phyloP scores from a whole-genome alignment of 1,139 yeast genomes.

The Suhomyces bokatorum region DNA sequence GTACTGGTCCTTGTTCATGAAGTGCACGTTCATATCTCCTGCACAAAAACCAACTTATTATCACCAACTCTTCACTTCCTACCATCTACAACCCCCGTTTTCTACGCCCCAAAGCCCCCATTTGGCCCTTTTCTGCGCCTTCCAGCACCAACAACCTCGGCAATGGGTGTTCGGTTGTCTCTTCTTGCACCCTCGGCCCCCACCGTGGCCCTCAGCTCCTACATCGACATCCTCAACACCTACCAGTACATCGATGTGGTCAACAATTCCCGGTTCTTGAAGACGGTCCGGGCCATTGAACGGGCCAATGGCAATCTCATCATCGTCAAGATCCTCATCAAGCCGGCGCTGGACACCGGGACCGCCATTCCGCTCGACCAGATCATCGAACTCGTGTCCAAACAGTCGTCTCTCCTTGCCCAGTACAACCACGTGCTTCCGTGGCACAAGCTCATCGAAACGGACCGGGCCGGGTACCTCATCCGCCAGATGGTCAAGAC shows the following conservation, averaged over 20 bases:
- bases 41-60: background rate
- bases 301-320: constrained; percentile 60
- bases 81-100: background rate
- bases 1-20: constrained; percentile 17
- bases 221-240: constrained; percentile 73
- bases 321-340: constrained; percentile 78
- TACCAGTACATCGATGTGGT: constrained; percentile 72
- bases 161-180: constrained; percentile 87
- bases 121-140: background rate
- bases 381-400: constrained; percentile 35
- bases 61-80: background rate
- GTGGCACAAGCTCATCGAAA: constrained; percentile 73
- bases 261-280: constrained; percentile 78
- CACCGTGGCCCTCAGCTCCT: constrained; percentile 88
- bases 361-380: constrained; percentile 34
- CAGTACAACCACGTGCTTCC: constrained; percentile 67
- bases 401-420: constrained; percentile 39
- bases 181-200: constrained; percentile 87
- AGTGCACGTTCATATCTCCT: background rate
- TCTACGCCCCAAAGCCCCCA: background rate
- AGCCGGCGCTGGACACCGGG: constrained; percentile 50
- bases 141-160: background rate
- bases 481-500: constrained; percentile 79
- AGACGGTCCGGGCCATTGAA: constrained; percentile 77
- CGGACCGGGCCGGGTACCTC: constrained; percentile 89